A percentile compares a stretch with the other conserved stretches of the same genome.
Evolutionary conservation across 2,329 filamentous ascomycete genomes (phyloP).

Genomic region (Fusarium sacchari): DNA sequence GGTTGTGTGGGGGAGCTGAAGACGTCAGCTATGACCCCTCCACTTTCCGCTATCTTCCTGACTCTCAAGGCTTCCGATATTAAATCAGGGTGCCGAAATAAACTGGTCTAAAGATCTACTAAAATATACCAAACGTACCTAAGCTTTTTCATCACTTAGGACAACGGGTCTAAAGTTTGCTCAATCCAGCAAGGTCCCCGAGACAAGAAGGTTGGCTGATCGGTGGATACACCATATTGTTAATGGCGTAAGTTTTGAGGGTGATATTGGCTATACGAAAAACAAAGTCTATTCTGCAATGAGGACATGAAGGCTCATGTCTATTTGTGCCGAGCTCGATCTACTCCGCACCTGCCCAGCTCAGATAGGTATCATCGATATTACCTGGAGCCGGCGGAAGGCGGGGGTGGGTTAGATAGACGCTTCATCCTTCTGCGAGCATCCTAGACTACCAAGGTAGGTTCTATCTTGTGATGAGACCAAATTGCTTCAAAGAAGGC

Average conservation of each 20-base stretch:
- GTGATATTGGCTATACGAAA: too few relatives aligned
- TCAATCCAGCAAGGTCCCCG: background rate
- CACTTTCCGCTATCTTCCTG: conserved; percentile 9
- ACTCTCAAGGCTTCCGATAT: background rate
- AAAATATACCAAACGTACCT: background rate
- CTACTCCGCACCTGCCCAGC: too few relatives aligned
- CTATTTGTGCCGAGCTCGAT: too few relatives aligned
- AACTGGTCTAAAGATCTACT: background rate
- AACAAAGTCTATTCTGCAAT: too few relatives aligned
- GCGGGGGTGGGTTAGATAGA: conserved; percentile 1
- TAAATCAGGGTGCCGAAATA: background rate
- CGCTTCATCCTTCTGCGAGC: background rate
- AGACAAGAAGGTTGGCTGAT: background rate
- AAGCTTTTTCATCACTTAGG: background rate
- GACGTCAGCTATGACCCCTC: conserved; percentile 34
- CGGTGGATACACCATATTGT: too few relatives aligned
- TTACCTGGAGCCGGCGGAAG: background rate
- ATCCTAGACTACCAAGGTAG: background rate
- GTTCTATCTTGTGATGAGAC: background rate
- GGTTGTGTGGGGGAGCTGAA: conserved; percentile 19
- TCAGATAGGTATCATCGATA: too few relatives aligned
- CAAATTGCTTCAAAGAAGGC: background rate
- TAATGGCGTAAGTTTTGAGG: too few relatives aligned
- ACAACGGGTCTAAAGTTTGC: background rate
- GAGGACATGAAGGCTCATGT: too few relatives aligned